Percentiles rank a stretch among this genome's conserved stretches.
phyloP scores from a whole-genome alignment of 352 stramenopile genomes.

The Discostella stelligera region DNA sequence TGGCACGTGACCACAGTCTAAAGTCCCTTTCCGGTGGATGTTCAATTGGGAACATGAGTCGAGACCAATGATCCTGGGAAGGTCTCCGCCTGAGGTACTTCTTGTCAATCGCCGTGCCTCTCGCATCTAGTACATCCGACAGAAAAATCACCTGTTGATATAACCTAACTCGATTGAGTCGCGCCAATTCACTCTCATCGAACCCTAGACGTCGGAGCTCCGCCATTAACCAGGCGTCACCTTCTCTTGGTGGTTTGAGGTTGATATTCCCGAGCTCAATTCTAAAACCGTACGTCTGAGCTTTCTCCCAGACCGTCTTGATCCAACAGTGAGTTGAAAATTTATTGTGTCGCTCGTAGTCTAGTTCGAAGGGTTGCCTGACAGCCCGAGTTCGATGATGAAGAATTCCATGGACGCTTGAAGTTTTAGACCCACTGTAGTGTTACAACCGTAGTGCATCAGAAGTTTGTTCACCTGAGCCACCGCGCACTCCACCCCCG shows the following conservation, averaged over 20 bases:
- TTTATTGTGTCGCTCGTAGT: neutral
- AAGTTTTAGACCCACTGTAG: neutral
- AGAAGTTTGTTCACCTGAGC: conserved; percentile 7
- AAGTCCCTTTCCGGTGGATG: conserved; percentile 3
- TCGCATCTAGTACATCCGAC: conserved; percentile 2
- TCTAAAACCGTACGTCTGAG: neutral
- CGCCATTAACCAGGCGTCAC: conserved; percentile 4
- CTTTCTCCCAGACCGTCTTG: conserved; percentile 7
- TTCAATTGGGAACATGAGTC: conserved; percentile 3
- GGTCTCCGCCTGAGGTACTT: neutral
- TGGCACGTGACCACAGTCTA: neutral
- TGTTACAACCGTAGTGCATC: conserved; percentile 2
- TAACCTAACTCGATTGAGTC: conserved; percentile 4
- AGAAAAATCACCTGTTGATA: conserved; percentile 5
- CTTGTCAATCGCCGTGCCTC: conserved; percentile 6
- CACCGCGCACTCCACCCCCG: neutral
- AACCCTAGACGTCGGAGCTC: neutral
- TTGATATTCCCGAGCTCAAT: neutral
- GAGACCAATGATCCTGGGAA: neutral
- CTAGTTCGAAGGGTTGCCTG: neutral
- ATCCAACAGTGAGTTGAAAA: neutral
- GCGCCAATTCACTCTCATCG: neutral
- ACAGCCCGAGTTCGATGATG: neutral
- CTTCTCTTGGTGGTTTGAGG: neutral
- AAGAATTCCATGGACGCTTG: neutral